A percentile compares a stretch with the other conserved stretches of the same genome.
Evolutionary conservation across 495 filamentous ascomycete genomes (phyloP).

Genomic region (Lasiosphaeria hispida): DNA sequence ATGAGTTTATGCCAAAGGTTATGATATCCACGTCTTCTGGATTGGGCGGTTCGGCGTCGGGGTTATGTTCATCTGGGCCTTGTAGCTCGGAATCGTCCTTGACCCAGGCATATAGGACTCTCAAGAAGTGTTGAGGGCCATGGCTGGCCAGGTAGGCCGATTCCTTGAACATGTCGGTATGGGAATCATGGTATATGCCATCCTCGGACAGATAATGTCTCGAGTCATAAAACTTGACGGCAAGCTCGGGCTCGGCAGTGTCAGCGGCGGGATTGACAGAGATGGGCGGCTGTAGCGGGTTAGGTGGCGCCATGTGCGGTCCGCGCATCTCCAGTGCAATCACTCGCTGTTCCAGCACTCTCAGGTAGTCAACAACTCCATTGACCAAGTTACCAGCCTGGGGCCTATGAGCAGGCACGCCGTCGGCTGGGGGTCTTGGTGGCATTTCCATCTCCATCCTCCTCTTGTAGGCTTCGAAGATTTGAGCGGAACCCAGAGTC

Average conservation of each 20-base stretch:
- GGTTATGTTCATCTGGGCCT: background rate
- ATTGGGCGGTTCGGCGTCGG: background rate
- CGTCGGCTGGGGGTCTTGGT: too few species aligned
- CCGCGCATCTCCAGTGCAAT: constrained; percentile 2
- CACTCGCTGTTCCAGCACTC: constrained; percentile 12
- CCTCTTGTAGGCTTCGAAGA: too few species aligned
- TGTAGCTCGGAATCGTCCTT: background rate
- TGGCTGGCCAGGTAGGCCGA: background rate
- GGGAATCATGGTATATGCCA: background rate
- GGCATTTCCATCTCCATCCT: too few species aligned
- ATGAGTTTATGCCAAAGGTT: constrained; percentile 3
- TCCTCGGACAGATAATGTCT: background rate
- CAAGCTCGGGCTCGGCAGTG: background rate
- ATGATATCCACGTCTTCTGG: constrained; percentile 15
- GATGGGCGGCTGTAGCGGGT: too few species aligned
- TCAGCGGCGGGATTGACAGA: too few species aligned
- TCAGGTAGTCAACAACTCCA: constrained; percentile 12
- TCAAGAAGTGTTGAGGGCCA: constrained; percentile 8
- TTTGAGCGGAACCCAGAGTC: too few species aligned
- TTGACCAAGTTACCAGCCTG: background rate
- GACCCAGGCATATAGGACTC: background rate
- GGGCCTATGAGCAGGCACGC: too few species aligned
- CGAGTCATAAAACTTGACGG: constrained; percentile 9
- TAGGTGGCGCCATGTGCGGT: too few species aligned
- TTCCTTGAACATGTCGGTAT: background rate